These are phyloP conservation scores for Theileria luwenshuni DNA, from an alignment of 169 alveolate species.

Conservation along the genomic window DNA sequence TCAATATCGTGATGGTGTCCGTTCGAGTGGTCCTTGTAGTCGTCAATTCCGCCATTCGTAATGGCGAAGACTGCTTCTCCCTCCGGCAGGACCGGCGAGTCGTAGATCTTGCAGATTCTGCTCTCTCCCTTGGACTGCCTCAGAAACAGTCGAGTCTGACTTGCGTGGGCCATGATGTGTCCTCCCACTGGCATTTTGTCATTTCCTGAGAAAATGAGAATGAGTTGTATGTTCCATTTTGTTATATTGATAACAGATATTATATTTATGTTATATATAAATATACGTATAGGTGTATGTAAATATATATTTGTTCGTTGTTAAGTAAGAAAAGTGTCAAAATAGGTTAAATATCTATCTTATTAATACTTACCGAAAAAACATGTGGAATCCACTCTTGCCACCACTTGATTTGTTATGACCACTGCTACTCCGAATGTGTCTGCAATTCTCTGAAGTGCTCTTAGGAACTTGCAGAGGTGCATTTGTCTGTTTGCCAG, in stretches of 20 bases:
- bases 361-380: slow-evolving; percentile 83
- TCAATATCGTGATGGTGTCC: too few species aligned
- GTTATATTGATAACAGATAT: too few species aligned
- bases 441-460: slow-evolving; percentile 95
- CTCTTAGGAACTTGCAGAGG: slow-evolving; percentile 94
- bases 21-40: slow-evolving; percentile 72
- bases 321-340: too few species aligned
- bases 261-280: neutral
- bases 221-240: too few species aligned
- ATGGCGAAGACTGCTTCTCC: slow-evolving; percentile 95
- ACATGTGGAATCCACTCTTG: slow-evolving; percentile 89
- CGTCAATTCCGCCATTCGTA: slow-evolving; percentile 91
- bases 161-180: slow-evolving; percentile 98
- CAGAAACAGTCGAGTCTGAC: slow-evolving; percentile 93
- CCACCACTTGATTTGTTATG: slow-evolving; percentile 94
- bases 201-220: slow-evolving; percentile 24
- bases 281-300: slow-evolving; percentile 14
- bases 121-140: slow-evolving; percentile 91
- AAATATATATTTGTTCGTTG: neutral
- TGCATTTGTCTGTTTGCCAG: slow-evolving; percentile 97
- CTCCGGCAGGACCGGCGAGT: slow-evolving; percentile 98
- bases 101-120: slow-evolving; percentile 94
- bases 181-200: slow-evolving; percentile 96
- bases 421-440: slow-evolving; percentile 92
- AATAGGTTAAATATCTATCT: too few species aligned